Evolutionary conservation across 805 yeast genomes (phyloP), one percentile per base, ranked within the genome.

Genomic region (Komagataella phaffii): DNA sequence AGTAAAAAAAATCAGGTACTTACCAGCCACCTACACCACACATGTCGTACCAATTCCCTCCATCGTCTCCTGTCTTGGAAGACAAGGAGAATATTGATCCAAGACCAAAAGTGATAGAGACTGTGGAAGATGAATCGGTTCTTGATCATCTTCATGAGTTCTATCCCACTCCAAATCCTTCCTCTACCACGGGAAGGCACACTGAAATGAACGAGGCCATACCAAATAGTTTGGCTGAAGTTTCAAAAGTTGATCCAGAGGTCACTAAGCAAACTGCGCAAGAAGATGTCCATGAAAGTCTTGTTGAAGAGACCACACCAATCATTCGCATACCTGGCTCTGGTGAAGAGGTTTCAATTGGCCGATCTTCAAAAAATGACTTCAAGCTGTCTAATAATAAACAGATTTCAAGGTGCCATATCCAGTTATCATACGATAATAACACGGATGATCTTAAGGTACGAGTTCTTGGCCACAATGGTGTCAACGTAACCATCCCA

Each of bases 381-480:
- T 30, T 30, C 40, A 30, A 30, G 40, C 40, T 30, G 40, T 30
- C 40, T 14, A 30, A 66, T 17, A 77, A 76, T 62, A 80, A 77
- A 60, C 73, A 73, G 45, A 77, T 87, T 19, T 84, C 93, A 12
- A 76, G 95, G 50, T 72, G 73, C 8, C 96, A 87, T 64, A 72
- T 83, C 50, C 64, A 68, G 14, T 60, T 85, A 2, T 67, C 73
- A 23, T 81, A 76, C 61, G 61, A 69, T 24, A 58, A 69, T 1
- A 61, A 59, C 3, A 62, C 63, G 8, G 68, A 75, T 40, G 58
- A 70, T 48, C 63, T 88, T 47, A 69, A 67, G 14, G 63, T 91
- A 50, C 76, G 76, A 47, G 91, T 97, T 64, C 64, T 80, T 51
- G 97, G 98, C 3, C 77, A 81, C 67, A 91, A 91, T 64, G 96